Evolutionary conservation across 805 yeast genomes (phyloP).

Genomic region (Metschnikowia similis): DNA sequence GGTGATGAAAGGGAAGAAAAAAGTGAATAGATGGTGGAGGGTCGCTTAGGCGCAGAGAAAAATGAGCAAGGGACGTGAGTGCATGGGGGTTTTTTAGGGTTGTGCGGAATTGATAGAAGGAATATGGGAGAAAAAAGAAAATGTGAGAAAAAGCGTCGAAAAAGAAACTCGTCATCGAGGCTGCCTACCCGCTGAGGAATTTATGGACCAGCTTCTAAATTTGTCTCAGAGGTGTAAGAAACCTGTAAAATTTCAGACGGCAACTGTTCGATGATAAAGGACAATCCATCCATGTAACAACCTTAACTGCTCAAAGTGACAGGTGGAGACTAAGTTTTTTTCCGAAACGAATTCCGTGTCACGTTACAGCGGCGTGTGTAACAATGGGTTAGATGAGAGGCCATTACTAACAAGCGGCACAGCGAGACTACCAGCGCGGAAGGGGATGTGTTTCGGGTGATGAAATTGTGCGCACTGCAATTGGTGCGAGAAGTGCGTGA

Average conservation of each 20-base stretch:
- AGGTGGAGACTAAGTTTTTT: background rate
- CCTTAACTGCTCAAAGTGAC: background rate
- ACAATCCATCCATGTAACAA: background rate
- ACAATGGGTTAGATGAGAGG: background rate
- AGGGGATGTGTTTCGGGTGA: background rate
- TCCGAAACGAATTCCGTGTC: background rate
- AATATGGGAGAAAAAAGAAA: background rate
- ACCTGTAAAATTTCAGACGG: background rate
- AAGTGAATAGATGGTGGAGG: background rate
- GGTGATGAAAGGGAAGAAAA: background rate
- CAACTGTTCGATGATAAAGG: background rate
- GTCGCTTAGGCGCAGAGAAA: conserved; percentile 4
- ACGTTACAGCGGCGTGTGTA: background rate
- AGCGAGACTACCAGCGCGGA: background rate
- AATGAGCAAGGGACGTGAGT: conserved; percentile 4
- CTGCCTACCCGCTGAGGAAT: background rate
- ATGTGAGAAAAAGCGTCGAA: conserved; percentile 1
- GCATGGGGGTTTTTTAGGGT: conserved; percentile 2
- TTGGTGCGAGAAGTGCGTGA: conserved; percentile 3
- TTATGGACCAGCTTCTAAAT: background rate
- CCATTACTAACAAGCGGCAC: background rate
- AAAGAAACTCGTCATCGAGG: conserved; percentile 3
- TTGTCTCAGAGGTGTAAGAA: background rate
- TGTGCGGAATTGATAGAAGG: conserved; percentile 3
- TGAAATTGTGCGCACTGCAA: conserved; percentile 2